Conservation (phyloP, 352 stramenopile genomes). For the Albugo candida region DNA sequence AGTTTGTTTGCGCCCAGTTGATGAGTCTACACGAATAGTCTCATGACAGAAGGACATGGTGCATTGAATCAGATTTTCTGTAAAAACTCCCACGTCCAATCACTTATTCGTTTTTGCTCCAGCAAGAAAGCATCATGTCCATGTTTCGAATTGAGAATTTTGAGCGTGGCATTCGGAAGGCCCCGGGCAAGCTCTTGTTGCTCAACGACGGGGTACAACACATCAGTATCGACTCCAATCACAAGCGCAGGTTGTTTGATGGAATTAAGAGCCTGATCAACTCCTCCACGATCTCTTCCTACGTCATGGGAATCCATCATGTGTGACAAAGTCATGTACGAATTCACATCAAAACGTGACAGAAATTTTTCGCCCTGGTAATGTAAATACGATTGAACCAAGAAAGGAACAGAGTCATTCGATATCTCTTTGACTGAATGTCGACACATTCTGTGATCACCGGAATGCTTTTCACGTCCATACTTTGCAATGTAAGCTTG, state of each 20-base stretch:
- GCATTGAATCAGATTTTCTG: neutral
- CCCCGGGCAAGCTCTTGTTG: conserved; percentile 73
- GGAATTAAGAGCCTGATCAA: conserved; percentile 35
- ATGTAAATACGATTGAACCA: conserved; percentile 74
- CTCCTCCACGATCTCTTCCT: conserved; percentile 48
- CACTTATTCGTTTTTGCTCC: conserved; percentile 85
- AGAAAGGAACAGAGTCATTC: conserved; percentile 29
- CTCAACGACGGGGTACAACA: conserved; percentile 88
- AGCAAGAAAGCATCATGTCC: conserved; percentile 95
- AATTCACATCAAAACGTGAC: conserved; percentile 87
- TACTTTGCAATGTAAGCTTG: conserved; percentile 87
- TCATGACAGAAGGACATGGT: too few species aligned
- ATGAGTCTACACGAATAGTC: too few species aligned
- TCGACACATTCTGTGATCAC: neutral
- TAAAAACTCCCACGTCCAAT: conserved; percentile 38
- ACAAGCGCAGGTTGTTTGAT: conserved; percentile 72
- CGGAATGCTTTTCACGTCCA: conserved; percentile 24
- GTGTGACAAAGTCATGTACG: conserved; percentile 89
- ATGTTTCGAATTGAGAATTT: conserved; percentile 76
- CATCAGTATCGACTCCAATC: conserved; percentile 88
- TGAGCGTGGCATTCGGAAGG: conserved; percentile 75
- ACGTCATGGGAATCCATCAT: conserved; percentile 95
- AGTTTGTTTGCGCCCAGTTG: too few species aligned
- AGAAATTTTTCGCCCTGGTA: conserved; percentile 93
- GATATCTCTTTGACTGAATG: conserved; percentile 11